A percentile compares a stretch with the other conserved stretches of the same genome.
These are phyloP conservation scores for Leccinum griseonigrum DNA, from an alignment of 1,284 basidiomycete species.

Conservation along the genomic window DNA sequence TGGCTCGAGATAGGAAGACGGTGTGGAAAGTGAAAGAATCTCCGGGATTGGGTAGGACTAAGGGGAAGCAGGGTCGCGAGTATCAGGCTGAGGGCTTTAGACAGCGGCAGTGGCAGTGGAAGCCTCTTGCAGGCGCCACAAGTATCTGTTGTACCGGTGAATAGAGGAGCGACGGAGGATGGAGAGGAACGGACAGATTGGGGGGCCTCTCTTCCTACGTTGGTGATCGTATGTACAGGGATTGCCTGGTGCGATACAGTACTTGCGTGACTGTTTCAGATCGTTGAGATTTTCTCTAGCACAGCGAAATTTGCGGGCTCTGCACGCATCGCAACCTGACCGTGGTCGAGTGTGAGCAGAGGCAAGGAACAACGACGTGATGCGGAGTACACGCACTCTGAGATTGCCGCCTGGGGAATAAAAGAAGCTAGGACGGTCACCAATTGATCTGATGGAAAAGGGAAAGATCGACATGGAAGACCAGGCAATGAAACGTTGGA, in stretches of 20 bases:
- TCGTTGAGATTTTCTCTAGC: slow-evolving; percentile 75
- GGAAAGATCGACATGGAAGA: slow-evolving; percentile 26
- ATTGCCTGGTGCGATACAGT: slow-evolving; percentile 78
- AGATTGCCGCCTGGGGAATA: slow-evolving; percentile 64
- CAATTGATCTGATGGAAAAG: slow-evolving; percentile 11
- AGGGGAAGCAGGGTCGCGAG: slow-evolving; percentile 34
- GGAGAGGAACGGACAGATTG: slow-evolving; percentile 62
- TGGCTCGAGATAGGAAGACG: slow-evolving; percentile 53
- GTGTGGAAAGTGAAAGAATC: slow-evolving; percentile 40
- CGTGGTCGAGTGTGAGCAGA: slow-evolving; percentile 14
- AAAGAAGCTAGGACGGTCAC: slow-evolving; percentile 20
- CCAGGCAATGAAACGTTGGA: slow-evolving; percentile 18
- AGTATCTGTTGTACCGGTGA: slow-evolving; percentile 47
- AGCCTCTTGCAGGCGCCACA: slow-evolving; percentile 75
- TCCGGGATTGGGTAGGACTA: too few species aligned
- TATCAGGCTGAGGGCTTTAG: slow-evolving; percentile 30
- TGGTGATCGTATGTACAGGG: slow-evolving; percentile 89
- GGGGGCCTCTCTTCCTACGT: slow-evolving; percentile 92
- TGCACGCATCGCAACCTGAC: slow-evolving; percentile 78
- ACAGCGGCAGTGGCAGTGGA: slow-evolving; percentile 61
- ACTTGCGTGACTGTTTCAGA: slow-evolving; percentile 73
- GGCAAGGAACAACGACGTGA: slow-evolving; percentile 8
- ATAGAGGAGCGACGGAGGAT: neutral
- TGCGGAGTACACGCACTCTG: slow-evolving; percentile 52
- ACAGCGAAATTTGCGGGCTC: slow-evolving; percentile 80